Base-by-base conservation (phyloP, 495 filamentous ascomycete species). In the Penicillium roqueforti region DNA sequence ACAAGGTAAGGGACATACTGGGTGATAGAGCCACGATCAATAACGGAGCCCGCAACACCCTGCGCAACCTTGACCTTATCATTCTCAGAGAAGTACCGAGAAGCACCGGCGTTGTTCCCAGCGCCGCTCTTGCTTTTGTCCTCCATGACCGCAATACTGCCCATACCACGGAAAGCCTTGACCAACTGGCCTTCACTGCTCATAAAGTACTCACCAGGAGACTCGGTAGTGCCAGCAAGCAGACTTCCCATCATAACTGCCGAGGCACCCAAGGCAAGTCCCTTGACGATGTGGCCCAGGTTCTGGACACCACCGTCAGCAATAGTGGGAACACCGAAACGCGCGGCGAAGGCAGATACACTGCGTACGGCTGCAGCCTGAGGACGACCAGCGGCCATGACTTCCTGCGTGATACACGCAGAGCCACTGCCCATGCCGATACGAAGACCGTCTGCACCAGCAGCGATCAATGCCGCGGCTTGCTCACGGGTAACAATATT, bases 201-300 rank as follows among this genome's bases (percentile, higher is more conserved):
- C 54, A 99, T 88, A 63, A 92, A 97, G 61, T 96, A 99, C 56
- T 95, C 91, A 31, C 93, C 93, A 22, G 93, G 93, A 9, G 91
- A 96, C 74, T 99, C 93, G 41, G 95, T 96, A 38, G 92, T 97
- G 68, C 95, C 93, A 29, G 93, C 93, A 55, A 99, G 82, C 26
- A 99, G 81, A 68, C 95, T 95, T 56, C 93, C 93, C 93, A 99
- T 99, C 93, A 99, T 99, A 68, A 99, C 86, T 19, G 92, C 95
- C 7, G 88, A 89, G 44, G 93, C 93, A 56, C 93, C 93, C 51
- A 97, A 82, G 25, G 93, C 88, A 54, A 97, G 82, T 68, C 91
- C 93, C 80, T 99, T 99, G 70, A 97, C 95, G 56, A 99, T 95
- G 72, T 99, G 93, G 48, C 93, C 93, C 53, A 99, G 85, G 68